Evolutionary conservation across 805 yeast species (phyloP), one percentile per base, ranked within the genome.

Genomic region (Candida endomychidarum): DNA sequence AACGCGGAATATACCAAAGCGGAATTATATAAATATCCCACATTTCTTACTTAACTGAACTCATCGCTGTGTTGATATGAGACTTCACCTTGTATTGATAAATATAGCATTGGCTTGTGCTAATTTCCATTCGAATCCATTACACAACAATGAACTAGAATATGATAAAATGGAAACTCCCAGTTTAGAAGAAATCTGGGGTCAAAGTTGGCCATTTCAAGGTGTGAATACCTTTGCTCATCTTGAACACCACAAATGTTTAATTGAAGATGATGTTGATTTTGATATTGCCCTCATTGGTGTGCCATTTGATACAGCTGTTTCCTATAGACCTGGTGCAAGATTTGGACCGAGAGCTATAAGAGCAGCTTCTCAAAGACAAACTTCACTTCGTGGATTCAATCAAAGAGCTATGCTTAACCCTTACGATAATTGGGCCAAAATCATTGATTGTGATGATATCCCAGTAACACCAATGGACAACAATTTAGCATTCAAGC

Each of bases 261-360:
- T 86, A 15, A 34, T 74, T 2, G 60, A 77, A 28, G 58, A 75
- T 30, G 67, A 71, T 4, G 45, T 57, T 6, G 52, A 64, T 2
- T 87, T 72, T 49, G 95, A 86, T 50, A 74, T 86, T 35, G 95
- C 81, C 0, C 48, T 86, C 10, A 70, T 86, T 41, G 95, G 95
- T 4, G 82, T 83, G 1, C 95, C 95, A 0, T 86, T 86, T 51
- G 95, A 86, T 54, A 86, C 93, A 5, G 91, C 91, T 0, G 81
- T 81, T 0, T 74, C 89, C 0, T 86, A 80, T 58, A 70, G 95
- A 37, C 75, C 90, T 0, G 95, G 95, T 5, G 90, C 95, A 2
- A 63, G 95, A 39, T 86, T 86, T 60, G 95, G 95, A 2, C 95
- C 91, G 3, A 61, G 80, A 37, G 83, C 85, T 9, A 80, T 83